A percentile compares a stretch with the other conserved stretches of the same genome.
These are phyloP conservation scores for Leccinum pallidistipes DNA, from an alignment of 1,284 basidiomycete species.

Conservation along the genomic window DNA sequence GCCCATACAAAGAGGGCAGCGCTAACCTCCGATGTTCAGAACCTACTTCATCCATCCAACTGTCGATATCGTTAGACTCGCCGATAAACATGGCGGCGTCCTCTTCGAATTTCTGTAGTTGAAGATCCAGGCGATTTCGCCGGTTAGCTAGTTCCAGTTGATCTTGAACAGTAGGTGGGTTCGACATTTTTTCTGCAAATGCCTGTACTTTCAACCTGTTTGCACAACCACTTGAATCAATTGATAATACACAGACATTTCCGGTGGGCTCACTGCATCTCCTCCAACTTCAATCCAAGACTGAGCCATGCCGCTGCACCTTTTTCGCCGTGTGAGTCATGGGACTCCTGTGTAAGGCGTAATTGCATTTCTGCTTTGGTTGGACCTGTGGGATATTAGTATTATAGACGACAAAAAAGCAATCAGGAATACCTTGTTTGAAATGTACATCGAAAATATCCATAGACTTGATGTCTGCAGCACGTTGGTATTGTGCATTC, in stretches of 20 bases:
- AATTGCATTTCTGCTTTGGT: neutral
- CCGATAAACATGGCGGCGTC: neutral
- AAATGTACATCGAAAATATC: neutral
- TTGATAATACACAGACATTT: neutral
- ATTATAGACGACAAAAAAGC: too few relatives aligned
- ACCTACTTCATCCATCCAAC: neutral
- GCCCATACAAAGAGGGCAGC: neutral
- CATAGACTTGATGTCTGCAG: neutral
- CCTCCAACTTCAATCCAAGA: neutral
- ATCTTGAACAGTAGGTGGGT: neutral
- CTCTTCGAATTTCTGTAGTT: neutral
- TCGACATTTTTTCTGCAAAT: neutral
- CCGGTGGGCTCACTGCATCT: neutral
- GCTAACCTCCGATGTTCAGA: neutral
- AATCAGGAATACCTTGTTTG: neutral
- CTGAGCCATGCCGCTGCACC: neutral
- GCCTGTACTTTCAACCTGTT: neutral
- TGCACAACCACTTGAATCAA: too few relatives aligned
- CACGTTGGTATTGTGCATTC: neutral
- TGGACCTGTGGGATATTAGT: neutral
- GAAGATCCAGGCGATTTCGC: neutral
- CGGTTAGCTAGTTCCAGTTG: neutral
- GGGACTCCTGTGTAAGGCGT: too few relatives aligned
- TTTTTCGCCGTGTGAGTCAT: neutral
- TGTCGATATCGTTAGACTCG: neutral